A percentile compares a stretch with the other conserved stretches of the same genome.
Conservation (phyloP, 441 rosid species). For the Populus hybrid region DNA sequence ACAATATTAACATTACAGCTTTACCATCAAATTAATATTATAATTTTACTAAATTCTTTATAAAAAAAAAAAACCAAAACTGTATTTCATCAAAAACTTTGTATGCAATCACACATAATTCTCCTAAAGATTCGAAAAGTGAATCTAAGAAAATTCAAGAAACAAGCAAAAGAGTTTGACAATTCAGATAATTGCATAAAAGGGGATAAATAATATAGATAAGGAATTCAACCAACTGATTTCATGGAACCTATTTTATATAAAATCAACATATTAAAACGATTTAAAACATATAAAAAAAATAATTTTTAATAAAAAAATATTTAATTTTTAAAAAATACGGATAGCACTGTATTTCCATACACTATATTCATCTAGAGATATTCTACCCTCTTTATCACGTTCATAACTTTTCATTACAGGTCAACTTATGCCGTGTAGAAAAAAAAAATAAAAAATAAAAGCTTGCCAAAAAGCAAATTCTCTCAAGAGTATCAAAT, state of each 20-base stretch:
- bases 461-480: not conserved
- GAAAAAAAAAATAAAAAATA: not conserved
- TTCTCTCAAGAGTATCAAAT: not conserved
- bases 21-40: too few species aligned
- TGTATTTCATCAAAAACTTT: not conserved
- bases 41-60: not conserved
- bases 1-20: not conserved
- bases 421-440: not conserved
- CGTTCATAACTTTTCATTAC: not conserved
- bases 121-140: constrained; percentile 22
- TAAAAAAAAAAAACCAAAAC: too few species aligned
- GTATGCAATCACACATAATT: not conserved
- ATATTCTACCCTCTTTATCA: not conserved
- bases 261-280: too few species aligned
- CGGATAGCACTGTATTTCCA: too few species aligned
- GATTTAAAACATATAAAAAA: too few species aligned
- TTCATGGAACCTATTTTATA: too few species aligned
- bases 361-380: too few species aligned
- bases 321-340: too few species aligned
- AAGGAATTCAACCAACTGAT: not conserved
- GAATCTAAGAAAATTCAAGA: constrained; percentile 38
- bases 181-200: not conserved
- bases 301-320: too few species aligned
- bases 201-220: not conserved
- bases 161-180: not conserved